These are phyloP conservation scores for Kodamaea lidongshanica DNA, from an alignment of 805 yeast genomes.

Conservation along the genomic window DNA sequence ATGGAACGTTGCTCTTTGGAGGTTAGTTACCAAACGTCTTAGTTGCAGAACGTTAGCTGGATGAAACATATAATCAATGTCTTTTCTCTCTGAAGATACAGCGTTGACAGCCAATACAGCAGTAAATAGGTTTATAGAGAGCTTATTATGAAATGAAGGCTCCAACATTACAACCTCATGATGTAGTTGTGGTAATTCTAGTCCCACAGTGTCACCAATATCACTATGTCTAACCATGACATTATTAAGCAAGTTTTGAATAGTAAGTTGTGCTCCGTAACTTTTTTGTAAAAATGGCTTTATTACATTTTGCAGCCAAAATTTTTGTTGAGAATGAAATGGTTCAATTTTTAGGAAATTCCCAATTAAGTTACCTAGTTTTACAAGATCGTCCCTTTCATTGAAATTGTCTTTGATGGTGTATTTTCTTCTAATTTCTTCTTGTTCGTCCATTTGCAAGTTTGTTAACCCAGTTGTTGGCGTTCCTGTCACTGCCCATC, in stretches of 20 bases:
- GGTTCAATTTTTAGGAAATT: slow-evolving; percentile 57
- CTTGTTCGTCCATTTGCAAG: slow-evolving; percentile 42
- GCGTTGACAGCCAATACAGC: slow-evolving; percentile 69
- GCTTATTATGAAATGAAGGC: slow-evolving; percentile 57
- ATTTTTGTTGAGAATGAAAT: slow-evolving; percentile 40
- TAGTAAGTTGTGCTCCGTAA: slow-evolving; percentile 36
- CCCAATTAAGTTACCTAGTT: slow-evolving; percentile 46
- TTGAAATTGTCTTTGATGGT: slow-evolving; percentile 45
- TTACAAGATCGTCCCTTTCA: slow-evolving; percentile 46
- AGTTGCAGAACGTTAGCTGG: slow-evolving; percentile 49
- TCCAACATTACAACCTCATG: slow-evolving; percentile 53
- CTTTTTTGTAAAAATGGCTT: slow-evolving; percentile 41
- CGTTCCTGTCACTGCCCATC: slow-evolving; percentile 74
- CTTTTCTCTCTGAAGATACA: slow-evolving; percentile 63
- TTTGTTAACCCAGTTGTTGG: slow-evolving; percentile 67
- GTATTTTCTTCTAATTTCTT: slow-evolving; percentile 21
- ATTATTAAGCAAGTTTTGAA: slow-evolving; percentile 39
- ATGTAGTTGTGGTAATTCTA: slow-evolving; percentile 51
- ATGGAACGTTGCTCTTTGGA: slow-evolving; percentile 63
- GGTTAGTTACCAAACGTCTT: slow-evolving; percentile 50
- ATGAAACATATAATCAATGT: slow-evolving; percentile 67
- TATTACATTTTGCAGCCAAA: slow-evolving; percentile 43
- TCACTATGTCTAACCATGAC: slow-evolving; percentile 51
- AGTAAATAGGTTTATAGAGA: slow-evolving; percentile 57
- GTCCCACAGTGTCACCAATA: slow-evolving; percentile 48